Evolutionary conservation across 306 rosid genomes (phyloP).

Genomic region (Begonia fuchsioides): DNA sequence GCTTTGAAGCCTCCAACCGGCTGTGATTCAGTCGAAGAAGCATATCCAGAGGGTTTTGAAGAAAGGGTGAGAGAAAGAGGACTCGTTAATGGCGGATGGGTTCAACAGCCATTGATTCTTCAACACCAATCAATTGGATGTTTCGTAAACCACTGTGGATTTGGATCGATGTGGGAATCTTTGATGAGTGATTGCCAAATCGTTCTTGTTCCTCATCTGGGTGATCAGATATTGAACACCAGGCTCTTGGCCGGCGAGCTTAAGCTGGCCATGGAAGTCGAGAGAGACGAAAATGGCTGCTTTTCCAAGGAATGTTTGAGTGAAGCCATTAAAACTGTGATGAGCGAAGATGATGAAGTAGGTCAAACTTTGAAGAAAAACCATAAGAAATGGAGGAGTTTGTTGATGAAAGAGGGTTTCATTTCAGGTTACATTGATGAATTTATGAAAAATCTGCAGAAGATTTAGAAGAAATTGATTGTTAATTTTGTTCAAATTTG

Average conservation of each 20-base stretch:
- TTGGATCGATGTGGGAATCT: slow-evolving; percentile 66
- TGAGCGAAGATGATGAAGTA: slow-evolving; percentile 30
- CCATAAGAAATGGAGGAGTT: slow-evolving; percentile 23
- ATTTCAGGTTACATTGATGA: slow-evolving; percentile 26
- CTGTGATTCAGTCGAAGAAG: slow-evolving; percentile 25
- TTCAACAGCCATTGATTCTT: slow-evolving; percentile 41
- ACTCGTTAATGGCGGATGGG: slow-evolving; percentile 38
- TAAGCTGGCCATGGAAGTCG: slow-evolving; percentile 32
- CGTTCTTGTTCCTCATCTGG: slow-evolving; percentile 31
- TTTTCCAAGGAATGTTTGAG: slow-evolving; percentile 35
- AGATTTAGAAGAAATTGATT: too few species aligned
- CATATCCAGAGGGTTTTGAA: slow-evolving; percentile 38
- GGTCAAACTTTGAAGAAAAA: slow-evolving; percentile 24
- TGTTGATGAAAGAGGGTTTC: slow-evolving; percentile 8
- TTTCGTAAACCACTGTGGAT: slow-evolving; percentile 62
- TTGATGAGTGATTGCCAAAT: slow-evolving; percentile 35
- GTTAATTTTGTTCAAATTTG: too few species aligned
- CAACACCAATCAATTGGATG: slow-evolving; percentile 36
- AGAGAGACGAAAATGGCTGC: slow-evolving; percentile 25
- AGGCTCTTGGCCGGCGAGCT: slow-evolving; percentile 33
- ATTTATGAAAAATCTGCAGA: slow-evolving; percentile 15
- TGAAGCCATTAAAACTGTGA: slow-evolving; percentile 26
- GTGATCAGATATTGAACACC: slow-evolving; percentile 44
- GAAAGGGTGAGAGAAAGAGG: slow-evolving; percentile 38
- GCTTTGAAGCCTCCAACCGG: slow-evolving; percentile 35